phyloP scores from a whole-genome alignment of 768 basidiomycete genomes.

The Termitomyces sp. region DNA sequence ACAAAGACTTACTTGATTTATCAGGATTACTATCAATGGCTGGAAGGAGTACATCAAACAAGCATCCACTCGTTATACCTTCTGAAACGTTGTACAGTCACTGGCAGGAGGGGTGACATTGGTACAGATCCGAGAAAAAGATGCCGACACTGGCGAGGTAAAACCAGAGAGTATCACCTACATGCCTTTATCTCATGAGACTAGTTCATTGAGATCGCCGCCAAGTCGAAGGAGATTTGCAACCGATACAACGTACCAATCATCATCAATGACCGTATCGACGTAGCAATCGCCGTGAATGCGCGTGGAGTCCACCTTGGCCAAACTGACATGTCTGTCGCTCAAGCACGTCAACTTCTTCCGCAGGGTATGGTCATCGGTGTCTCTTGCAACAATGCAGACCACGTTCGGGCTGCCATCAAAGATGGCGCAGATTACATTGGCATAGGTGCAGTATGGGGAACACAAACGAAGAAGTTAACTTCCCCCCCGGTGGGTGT shows the following conservation, averaged over 20 bases:
- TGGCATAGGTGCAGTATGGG: slow-evolving; percentile 83
- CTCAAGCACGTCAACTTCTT: slow-evolving; percentile 60
- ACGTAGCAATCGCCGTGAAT: slow-evolving; percentile 75
- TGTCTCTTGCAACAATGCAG: slow-evolving; percentile 65
- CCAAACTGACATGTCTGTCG: slow-evolving; percentile 78
- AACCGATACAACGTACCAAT: slow-evolving; percentile 74
- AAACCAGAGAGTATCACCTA: slow-evolving; percentile 4
- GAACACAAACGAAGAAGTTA: slow-evolving; percentile 75
- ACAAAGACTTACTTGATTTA: slow-evolving; percentile 1
- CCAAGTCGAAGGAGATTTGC: slow-evolving; percentile 64
- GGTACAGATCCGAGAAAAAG: slow-evolving; percentile 88
- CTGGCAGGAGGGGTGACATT: slow-evolving; percentile 84
- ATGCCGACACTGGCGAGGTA: slow-evolving; percentile 75
- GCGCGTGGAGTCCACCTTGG: slow-evolving; percentile 86
- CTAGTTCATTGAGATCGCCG: slow-evolving; percentile 77
- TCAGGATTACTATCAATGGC: slow-evolving; percentile 63
- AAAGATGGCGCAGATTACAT: slow-evolving; percentile 75
- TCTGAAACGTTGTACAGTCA: slow-evolving; percentile 41
- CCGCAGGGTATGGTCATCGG: slow-evolving; percentile 73
- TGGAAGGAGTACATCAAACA: slow-evolving; percentile 58
- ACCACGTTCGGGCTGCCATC: slow-evolving; percentile 60
- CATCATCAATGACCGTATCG: slow-evolving; percentile 84
- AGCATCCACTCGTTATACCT: background rate
- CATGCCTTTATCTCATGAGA: background rate
- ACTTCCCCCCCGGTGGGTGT: slow-evolving; percentile 63